Evolutionary conservation across 768 basidiomycete genomes (phyloP).

Genomic region (Boletus vinaceobasis): DNA sequence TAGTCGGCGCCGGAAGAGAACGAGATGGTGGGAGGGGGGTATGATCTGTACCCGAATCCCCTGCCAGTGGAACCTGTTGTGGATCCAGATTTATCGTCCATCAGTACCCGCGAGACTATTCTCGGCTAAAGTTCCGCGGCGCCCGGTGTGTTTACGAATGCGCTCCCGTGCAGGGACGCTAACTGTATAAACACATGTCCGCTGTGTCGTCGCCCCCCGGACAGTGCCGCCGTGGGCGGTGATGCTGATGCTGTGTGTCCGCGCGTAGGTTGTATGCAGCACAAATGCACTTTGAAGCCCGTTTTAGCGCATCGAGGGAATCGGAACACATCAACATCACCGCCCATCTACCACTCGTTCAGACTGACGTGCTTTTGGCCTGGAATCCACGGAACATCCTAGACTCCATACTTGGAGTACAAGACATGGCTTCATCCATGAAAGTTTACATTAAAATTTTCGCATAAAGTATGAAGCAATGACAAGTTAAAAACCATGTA

Average conservation of each 20-base stretch:
- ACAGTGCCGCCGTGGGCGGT: not conserved
- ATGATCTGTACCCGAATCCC: not conserved
- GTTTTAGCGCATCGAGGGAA: not conserved
- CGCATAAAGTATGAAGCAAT: not conserved
- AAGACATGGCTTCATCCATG: not conserved
- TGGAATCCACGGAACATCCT: not conserved
- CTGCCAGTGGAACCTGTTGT: not conserved
- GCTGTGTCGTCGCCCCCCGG: not conserved
- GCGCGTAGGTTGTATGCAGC: not conserved
- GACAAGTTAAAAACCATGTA: not conserved
- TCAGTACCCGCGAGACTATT: not conserved
- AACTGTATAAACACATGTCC: not conserved
- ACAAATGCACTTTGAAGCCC: too few species aligned
- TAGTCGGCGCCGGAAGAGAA: not conserved
- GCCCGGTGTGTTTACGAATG: not conserved
- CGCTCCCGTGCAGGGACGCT: not conserved
- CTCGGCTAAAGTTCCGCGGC: not conserved
- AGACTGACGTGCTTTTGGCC: not conserved
- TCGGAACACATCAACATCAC: too few species aligned
- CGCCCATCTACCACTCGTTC: not conserved
- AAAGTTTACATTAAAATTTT: not conserved
- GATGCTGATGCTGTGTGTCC: not conserved
- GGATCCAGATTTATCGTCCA: not conserved
- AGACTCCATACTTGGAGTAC: not conserved
- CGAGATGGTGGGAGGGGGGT: not conserved